These are phyloP conservation scores for Mycosarcoma mackinlayi DNA, from an alignment of 1,284 basidiomycete genomes.

Conservation along the genomic window DNA sequence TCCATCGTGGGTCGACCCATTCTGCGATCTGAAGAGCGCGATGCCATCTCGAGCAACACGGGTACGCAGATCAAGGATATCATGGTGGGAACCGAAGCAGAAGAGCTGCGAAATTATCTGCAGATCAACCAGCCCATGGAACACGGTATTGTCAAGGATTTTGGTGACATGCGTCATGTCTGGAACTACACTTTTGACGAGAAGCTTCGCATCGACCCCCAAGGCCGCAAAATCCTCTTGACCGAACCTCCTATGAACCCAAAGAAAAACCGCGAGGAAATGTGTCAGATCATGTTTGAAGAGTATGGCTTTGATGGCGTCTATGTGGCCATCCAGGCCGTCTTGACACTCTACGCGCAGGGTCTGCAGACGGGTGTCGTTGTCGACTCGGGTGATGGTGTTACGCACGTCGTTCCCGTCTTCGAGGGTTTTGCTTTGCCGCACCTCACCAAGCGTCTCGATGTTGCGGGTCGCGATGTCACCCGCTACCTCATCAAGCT, in stretches of 20 bases:
- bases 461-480: slow-evolving; percentile 97
- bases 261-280: slow-evolving; percentile 87
- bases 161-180: slow-evolving; percentile 97
- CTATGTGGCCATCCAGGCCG: slow-evolving; percentile 98
- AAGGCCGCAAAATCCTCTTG: slow-evolving; percentile 88
- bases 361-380: slow-evolving; percentile 98
- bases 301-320: slow-evolving; percentile 96
- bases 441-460: slow-evolving; percentile 86
- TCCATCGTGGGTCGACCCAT: slow-evolving; percentile 97
- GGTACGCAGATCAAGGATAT: slow-evolving; percentile 78
- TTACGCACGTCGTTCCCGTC: slow-evolving; percentile 98
- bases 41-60: slow-evolving; percentile 72
- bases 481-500: slow-evolving; percentile 99
- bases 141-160: slow-evolving; percentile 97
- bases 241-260: slow-evolving; percentile 99
- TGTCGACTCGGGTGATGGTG: slow-evolving; percentile 98
- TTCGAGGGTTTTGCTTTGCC: slow-evolving; percentile 96
- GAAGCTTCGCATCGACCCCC: slow-evolving; percentile 88
- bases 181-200: slow-evolving; percentile 99
- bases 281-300: slow-evolving; percentile 99
- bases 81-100: slow-evolving; percentile 97
- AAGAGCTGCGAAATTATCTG: slow-evolving; percentile 90
- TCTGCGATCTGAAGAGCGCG: slow-evolving; percentile 92
- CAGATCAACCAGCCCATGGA: slow-evolving; percentile 99
- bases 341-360: slow-evolving; percentile 95